Evolutionary conservation across 495 filamentous ascomycete genomes (phyloP), one percentile per base, ranked within the genome.

Genomic region (Lasiosphaeris hirsuta): DNA sequence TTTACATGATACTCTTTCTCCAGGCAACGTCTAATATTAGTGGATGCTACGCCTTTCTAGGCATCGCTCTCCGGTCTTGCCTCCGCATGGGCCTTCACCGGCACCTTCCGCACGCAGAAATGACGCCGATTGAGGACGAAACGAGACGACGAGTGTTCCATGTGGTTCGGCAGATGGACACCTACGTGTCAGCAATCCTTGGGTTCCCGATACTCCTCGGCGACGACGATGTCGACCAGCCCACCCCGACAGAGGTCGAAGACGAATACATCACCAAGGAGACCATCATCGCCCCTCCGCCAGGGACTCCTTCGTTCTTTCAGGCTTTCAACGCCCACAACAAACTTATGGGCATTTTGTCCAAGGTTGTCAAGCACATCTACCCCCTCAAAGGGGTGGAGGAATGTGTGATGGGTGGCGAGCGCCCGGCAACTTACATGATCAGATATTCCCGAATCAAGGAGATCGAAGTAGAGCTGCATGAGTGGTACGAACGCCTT

Each of bases 1-100:
- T 96, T 23, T 95, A 91, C 75, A 95, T 96, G 88, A 88, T 96
- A 41, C 74, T 96, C 1, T 97, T 96, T 67, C 78, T 97, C 0
- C 93, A 97, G 57, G 90, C 88, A 0, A 91, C 94, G 13, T 90
- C 92, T 7, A 92, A 94, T 64, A 76, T 97, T 51, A 93, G 89
- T 63, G 94, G 89, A 17, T 97, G 93, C 69, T 97, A 96, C 69
- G 89, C 92, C 0, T 96, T 94, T 71, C 81, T 97, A 48, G 93
- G 92, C 17, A 90, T 97, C 58, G 92, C 90, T 11, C 77, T 96
- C 19, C 86, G 91, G 39, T 93, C 92, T 7, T 85, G 91, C 14
- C 69, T 96, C 7, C 85, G 91, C 10, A 85, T 97, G 77, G 93
- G 93, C 10, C 78, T 97, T 13, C 93, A 97, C 69, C 89, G 93